Conservation (phyloP, 257 asterid genomes). For the Nicotiana tomentosiformis region DNA sequence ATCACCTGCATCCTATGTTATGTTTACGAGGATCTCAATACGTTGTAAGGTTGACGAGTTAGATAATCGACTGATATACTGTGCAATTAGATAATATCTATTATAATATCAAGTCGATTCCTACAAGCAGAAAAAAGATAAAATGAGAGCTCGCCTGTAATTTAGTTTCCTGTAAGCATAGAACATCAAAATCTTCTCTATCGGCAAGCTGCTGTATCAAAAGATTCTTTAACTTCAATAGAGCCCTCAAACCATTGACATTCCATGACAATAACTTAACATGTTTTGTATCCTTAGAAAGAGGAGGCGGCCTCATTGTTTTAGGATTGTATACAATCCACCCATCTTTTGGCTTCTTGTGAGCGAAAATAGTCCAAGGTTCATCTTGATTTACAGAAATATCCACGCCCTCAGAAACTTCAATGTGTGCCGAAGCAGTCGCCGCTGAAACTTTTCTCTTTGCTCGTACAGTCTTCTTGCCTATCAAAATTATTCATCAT, state of each 20-base stretch:
- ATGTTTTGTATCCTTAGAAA: slow-evolving; percentile 40
- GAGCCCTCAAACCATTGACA: slow-evolving; percentile 91
- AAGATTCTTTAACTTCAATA: slow-evolving; percentile 60
- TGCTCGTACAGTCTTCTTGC: slow-evolving; percentile 30
- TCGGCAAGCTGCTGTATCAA: slow-evolving; percentile 67
- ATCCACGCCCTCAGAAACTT: slow-evolving; percentile 25
- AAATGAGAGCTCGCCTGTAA: slow-evolving; percentile 52
- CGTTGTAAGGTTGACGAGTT: neutral
- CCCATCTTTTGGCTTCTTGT: slow-evolving; percentile 79
- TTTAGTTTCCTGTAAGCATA: slow-evolving; percentile 97
- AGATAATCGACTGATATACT: neutral
- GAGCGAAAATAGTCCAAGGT: slow-evolving; percentile 92
- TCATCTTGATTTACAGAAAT: slow-evolving; percentile 35
- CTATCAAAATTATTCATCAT: slow-evolving; percentile 19
- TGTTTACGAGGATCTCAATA: neutral
- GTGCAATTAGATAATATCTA: neutral
- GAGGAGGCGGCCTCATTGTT: slow-evolving; percentile 83
- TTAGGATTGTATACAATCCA: slow-evolving; percentile 86
- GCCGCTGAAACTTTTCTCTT: slow-evolving; percentile 39
- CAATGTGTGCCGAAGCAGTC: slow-evolving; percentile 23
- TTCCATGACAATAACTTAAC: slow-evolving; percentile 91
- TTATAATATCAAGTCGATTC: neutral
- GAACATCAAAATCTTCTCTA: slow-evolving; percentile 74
- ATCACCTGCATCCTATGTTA: neutral
- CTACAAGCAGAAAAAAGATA: slow-evolving; percentile 5